Base-by-base conservation (phyloP, 2,329 filamentous ascomycete genomes). In the Huntiella bhutanensis region DNA sequence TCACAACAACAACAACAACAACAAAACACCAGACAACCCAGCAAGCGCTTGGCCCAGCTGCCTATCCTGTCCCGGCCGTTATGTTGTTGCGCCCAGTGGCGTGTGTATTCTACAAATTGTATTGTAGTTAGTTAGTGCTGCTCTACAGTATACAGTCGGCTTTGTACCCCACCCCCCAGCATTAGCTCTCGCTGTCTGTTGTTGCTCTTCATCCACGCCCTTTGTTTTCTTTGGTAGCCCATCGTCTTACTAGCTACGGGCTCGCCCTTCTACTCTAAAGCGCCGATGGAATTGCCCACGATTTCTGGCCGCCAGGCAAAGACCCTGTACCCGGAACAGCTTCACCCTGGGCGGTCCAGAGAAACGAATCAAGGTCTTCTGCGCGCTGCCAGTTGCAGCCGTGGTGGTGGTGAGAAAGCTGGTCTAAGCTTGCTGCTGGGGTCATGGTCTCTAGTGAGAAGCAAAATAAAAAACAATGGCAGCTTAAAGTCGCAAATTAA, bases 301-400 rank as follows among this genome's bases (percentile, higher is more conserved):
- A 28, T 28, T 28, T 28, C 22, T 28, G 22, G 22, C 22, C 34
- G 32, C 17, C 41, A 34, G 15, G 17, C 34, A n/a, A n/a, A 36
- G 34, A 15, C 41, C 32, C n/a, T 43, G 41, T 28, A 43, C 41
- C 41, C 41, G 28, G 32, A 33, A 13, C 28, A 32, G 12, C 12
- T n/a, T 13, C 6, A 34, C 8, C 28, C 41, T 33, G 11, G 41
- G 28, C 16, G 13, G 13, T 10, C 41, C 41, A 41, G 41, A 36
- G 41, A 49, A 49, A 41, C 47, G 47, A 49, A 47, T 47, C 46
- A 47, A 49, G 42, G 43, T 40, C 43, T 39, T 45, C 43, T 45
- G 43, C 37, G 43, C 43, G 35, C 16, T 37, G 37, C 32, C 36
- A 45, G 47, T 45, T 17, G 45, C 33, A 49, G 44, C 47, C 37